A percentile compares a stretch with the other conserved stretches of the same genome.
phyloP scores from a whole-genome alignment of 352 stramenopile genomes.

The Phytopythium chamaehyphon region DNA sequence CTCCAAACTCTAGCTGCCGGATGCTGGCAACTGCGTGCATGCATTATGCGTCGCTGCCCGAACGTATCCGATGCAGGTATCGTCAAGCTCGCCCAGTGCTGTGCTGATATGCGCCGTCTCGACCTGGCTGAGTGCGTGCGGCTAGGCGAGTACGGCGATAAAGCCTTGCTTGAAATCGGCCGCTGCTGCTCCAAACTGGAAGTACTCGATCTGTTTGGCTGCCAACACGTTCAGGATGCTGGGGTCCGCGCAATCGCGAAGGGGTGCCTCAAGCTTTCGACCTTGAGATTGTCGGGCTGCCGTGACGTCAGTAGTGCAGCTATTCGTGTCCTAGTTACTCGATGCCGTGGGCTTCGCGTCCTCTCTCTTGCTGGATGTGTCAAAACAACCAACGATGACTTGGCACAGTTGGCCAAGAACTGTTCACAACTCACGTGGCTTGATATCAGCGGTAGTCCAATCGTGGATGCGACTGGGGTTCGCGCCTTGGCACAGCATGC shows the following conservation, averaged over 20 bases:
- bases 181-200: constrained; percentile 69
- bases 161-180: constrained; percentile 87
- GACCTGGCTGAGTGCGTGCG: constrained; percentile 85
- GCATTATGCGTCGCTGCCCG: constrained; percentile 80
- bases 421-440: constrained; percentile 66
- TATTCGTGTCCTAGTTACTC: constrained; percentile 65
- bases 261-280: constrained; percentile 82
- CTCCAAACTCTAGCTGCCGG: constrained; percentile 86
- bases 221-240: constrained; percentile 80
- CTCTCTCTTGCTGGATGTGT: constrained; percentile 85
- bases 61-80: constrained; percentile 81
- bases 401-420: constrained; percentile 43
- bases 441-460: constrained; percentile 79
- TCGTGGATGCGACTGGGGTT: constrained; percentile 55
- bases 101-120: constrained; percentile 68
- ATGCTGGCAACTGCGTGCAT: constrained; percentile 79
- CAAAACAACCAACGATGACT: constrained; percentile 75
- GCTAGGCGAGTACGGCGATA: constrained; percentile 91
- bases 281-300: constrained; percentile 86
- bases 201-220: constrained; percentile 84
- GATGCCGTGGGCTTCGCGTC: constrained; percentile 61
- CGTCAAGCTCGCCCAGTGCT: constrained; percentile 86
- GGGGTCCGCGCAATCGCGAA: constrained; percentile 78
- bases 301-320: constrained; percentile 70
- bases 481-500: constrained; percentile 56